Evolutionary conservation across 208 protist species (phyloP), one percentile per base, ranked within the genome.

Genomic region (Phytomonas sp.): DNA sequence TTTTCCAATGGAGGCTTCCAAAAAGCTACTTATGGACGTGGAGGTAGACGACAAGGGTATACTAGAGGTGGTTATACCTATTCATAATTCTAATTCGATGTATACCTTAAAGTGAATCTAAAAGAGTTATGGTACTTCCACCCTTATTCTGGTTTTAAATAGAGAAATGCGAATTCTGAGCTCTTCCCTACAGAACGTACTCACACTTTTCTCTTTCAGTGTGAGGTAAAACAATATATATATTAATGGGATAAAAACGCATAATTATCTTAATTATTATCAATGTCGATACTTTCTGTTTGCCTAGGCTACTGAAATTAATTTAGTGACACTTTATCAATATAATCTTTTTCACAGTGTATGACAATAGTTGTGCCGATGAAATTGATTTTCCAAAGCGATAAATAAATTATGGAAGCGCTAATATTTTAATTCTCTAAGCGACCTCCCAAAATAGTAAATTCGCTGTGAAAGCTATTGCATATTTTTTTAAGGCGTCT

Each of bases 1-100:
- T 74, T 73, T 52, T 60, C 60, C n/a, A 61, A 62, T 26, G 70
- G 67, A 29, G 63, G 49, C 61, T 74, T 72, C 42, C 36, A 69
- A n/a, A 34, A n/a, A n/a, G 31, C 32, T 31, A 40, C 72, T 69
- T 71, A 32, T 66, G 60, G 69, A 40, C 64, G 63, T 32, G 70
- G 52, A 36, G 66, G 63, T 45, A 59, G 52, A 37, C 61, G 36
- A 36, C 11, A 23, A 60, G 16, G 61, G 0, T 60, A 65, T 49
- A 23, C 33, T 60, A 65, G 16, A 12, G 23, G 61, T 65, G 4
- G 4, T 56, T 65, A 60, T 6, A 65, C 37, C 4, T 65, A 60
- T 65, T 49, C 19, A 4, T n/a, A 52, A 65, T 49, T 65, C 6
- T 65, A 19, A 60, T 26, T 26, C 33, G 4, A 7, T 65, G 36